Evolutionary conservation across 169 alveolate species (phyloP).

Genomic region (Eimeria falciformis): DNA sequence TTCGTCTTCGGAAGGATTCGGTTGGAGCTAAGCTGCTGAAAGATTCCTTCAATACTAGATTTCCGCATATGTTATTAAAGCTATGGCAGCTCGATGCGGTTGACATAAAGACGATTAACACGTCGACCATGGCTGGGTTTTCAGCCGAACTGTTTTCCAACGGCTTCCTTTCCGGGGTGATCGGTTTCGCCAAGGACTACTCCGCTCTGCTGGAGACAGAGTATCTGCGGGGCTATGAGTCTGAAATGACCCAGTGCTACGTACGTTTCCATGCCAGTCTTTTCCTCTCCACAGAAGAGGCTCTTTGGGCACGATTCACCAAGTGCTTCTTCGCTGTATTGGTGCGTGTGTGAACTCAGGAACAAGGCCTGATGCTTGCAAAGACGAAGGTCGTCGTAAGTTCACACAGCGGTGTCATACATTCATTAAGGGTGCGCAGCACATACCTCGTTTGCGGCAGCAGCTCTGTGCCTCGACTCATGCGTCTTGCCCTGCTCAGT

Average conservation of each 20-base stretch:
- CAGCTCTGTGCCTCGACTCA: neutral
- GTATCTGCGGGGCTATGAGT: slow-evolving; percentile 55
- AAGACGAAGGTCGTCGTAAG: slow-evolving; percentile 42
- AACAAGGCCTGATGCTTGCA: slow-evolving; percentile 42
- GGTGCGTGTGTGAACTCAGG: slow-evolving; percentile 25
- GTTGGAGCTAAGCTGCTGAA: slow-evolving; percentile 28
- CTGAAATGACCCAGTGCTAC: slow-evolving; percentile 44
- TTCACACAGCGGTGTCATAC: neutral
- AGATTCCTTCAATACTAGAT: slow-evolving; percentile 25
- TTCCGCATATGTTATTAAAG: slow-evolving; percentile 27
- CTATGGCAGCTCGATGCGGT: slow-evolving; percentile 63
- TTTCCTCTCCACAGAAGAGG: neutral
- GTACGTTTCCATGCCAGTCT: slow-evolving; percentile 16
- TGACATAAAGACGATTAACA: neutral
- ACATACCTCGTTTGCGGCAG: neutral
- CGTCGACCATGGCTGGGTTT: slow-evolving; percentile 6
- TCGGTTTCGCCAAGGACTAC: slow-evolving; percentile 51
- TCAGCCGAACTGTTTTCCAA: slow-evolving; percentile 44
- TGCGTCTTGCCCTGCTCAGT: slow-evolving; percentile 1
- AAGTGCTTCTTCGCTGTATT: neutral
- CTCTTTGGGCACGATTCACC: no score
- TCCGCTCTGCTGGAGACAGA: slow-evolving; percentile 27
- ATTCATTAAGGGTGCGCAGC: neutral
- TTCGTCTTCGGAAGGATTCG: slow-evolving; percentile 43
- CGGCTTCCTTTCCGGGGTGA: slow-evolving; percentile 56